phyloP scores from a whole-genome alignment of 352 stramenopile species.

The Globisporangium orthogonon region DNA sequence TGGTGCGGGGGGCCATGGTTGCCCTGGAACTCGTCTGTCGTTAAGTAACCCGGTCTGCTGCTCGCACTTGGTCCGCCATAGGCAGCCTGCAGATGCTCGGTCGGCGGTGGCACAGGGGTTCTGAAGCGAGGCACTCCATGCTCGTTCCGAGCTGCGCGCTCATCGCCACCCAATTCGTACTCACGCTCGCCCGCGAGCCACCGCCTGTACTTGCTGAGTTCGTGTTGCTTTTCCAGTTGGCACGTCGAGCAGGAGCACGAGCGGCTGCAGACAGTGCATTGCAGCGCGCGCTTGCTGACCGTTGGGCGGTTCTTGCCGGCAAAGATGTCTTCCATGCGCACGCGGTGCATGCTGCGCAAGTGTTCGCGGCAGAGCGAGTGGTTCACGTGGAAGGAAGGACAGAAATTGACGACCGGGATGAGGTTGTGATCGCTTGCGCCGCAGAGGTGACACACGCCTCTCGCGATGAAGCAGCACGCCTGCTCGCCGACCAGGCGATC shows the following conservation, averaged over 20 bases:
- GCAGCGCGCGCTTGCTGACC: slow-evolving; percentile 53
- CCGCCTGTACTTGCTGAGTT: slow-evolving; percentile 21
- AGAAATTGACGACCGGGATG: slow-evolving; percentile 75
- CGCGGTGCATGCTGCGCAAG: slow-evolving; percentile 58
- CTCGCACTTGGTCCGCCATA: neutral
- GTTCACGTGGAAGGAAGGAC: slow-evolving; percentile 45
- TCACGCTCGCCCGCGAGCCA: slow-evolving; percentile 19
- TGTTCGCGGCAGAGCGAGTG: slow-evolving; percentile 75
- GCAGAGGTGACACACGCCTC: slow-evolving; percentile 64
- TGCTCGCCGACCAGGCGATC: slow-evolving; percentile 48
- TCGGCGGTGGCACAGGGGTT: neutral
- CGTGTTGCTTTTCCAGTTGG: slow-evolving; percentile 23
- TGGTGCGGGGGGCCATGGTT: neutral
- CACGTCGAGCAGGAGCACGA: slow-evolving; percentile 60
- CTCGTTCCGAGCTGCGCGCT: slow-evolving; percentile 29
- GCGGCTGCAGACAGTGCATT: slow-evolving; percentile 52
- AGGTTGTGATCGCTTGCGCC: slow-evolving; percentile 34
- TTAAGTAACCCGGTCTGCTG: neutral
- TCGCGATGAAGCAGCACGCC: slow-evolving; percentile 70
- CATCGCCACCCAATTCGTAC: slow-evolving; percentile 17
- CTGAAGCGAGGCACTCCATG: neutral
- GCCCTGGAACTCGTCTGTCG: neutral
- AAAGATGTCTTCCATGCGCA: slow-evolving; percentile 72
- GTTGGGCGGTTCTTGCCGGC: slow-evolving; percentile 59
- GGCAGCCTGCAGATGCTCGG: neutral